These are phyloP conservation scores for Leptomonas pyrrhocoris DNA, from an alignment of 208 protist species.

Conservation along the genomic window DNA sequence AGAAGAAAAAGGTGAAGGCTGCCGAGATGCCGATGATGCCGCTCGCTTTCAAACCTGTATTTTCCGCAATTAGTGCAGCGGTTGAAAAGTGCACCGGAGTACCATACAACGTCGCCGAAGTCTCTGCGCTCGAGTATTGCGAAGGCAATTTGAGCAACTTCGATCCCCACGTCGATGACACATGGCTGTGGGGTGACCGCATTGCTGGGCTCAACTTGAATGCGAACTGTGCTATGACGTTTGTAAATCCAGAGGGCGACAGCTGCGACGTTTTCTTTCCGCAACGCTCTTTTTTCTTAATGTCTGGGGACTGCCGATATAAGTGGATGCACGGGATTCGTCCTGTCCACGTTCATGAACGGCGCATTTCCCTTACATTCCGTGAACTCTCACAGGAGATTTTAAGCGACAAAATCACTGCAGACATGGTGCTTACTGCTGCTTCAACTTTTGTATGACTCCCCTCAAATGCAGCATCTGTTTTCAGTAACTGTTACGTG, in stretches of 20 bases:
- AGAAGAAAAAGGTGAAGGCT: constrained; percentile 79
- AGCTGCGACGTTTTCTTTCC: constrained; percentile 75
- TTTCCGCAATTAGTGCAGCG: constrained; percentile 33
- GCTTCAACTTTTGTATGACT: constrained; percentile 68
- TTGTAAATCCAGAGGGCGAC: constrained; percentile 60
- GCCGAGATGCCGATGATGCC: constrained; percentile 64
- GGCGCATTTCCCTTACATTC: constrained; percentile 85
- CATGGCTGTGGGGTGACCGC: constrained; percentile 89
- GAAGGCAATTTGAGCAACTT: constrained; percentile 64
- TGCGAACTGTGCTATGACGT: constrained; percentile 74
- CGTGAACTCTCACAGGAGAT: constrained; percentile 75
- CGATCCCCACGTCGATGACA: constrained; percentile 91
- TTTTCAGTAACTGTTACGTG: no score
- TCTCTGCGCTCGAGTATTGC: constrained; percentile 80
- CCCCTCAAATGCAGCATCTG: not conserved
- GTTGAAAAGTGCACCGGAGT: constrained; percentile 36
- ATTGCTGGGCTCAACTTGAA: constrained; percentile 82
- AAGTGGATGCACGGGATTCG: constrained; percentile 90
- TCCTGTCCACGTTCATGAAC: constrained; percentile 49
- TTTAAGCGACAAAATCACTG: constrained; percentile 14
- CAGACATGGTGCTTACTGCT: constrained; percentile 40
- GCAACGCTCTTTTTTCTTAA: constrained; percentile 70
- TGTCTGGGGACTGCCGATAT: constrained; percentile 72
- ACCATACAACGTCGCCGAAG: constrained; percentile 60
- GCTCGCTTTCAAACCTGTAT: constrained; percentile 41